A percentile compares a stretch with the other conserved stretches of the same genome.
Conservation (phyloP, 139 green algal genomes). For the Closterium sp. region DNA sequence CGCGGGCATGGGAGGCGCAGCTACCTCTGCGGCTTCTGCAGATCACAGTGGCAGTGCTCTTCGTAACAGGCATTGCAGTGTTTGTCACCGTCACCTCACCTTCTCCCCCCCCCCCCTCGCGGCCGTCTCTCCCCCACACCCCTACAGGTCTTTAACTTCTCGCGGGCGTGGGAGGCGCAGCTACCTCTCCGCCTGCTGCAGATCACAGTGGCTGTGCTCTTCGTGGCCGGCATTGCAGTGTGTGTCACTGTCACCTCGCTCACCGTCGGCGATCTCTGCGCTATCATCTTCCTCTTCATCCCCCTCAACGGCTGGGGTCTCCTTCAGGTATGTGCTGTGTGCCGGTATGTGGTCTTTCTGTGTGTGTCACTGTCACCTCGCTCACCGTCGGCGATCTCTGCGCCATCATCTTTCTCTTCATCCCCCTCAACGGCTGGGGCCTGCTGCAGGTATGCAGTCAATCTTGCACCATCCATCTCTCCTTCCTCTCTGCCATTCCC, state of each 20-base stretch:
- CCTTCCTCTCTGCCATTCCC: too few relatives aligned
- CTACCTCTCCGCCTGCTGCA: conserved; percentile 28
- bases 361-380: background rate
- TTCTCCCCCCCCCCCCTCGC: too few relatives aligned
- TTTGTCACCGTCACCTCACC: conserved; percentile 14
- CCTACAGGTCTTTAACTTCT: conserved; percentile 16
- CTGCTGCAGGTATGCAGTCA: background rate
- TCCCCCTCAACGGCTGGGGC: conserved; percentile 4
- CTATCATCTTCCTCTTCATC: conserved; percentile 25
- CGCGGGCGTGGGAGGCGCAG: conserved; percentile 21
- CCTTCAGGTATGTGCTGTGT: background rate
- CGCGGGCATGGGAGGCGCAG: conserved; percentile 20
- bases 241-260: conserved; percentile 14
- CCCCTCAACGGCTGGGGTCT: background rate
- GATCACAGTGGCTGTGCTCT: background rate
- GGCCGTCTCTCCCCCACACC: too few relatives aligned
- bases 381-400: conserved; percentile 30
- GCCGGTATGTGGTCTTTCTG: background rate
- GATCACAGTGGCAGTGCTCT: background rate
- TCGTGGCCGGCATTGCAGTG: background rate
- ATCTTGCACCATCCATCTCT: background rate
- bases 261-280: conserved; percentile 17
- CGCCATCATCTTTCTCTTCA: conserved; percentile 15
- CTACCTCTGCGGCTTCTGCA: conserved; percentile 26
- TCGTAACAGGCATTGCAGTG: background rate